Base-by-base conservation (phyloP, 164 flowering plant species). In the Nymphaea thermarum region DNA sequence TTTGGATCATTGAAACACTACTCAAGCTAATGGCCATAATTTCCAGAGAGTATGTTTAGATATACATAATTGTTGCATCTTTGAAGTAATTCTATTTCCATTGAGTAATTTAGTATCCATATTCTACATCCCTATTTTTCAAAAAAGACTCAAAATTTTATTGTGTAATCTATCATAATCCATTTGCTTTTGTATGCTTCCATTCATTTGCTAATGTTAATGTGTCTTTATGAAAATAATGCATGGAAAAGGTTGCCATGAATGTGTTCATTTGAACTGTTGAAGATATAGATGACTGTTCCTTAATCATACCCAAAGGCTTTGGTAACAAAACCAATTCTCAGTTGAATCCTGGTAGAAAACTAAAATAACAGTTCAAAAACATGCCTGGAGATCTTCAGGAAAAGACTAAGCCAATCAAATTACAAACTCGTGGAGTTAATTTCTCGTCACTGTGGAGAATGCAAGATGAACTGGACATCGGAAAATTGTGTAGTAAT, bases 381-480 rank as follows among this genome's bases (percentile, higher is more conserved):
- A 8, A 8, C 57, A 15, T 15, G 8, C 8, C 12, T 2, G 57
- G 3, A 51, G 8, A 15, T 51, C 57, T 51, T 8, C 8, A 7
- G 8, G 14, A 47, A 47, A 47, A 47, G 57, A 51, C 12, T 14
- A 5, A 47, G 12, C 55, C 55, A 47, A 47, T 47, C 7, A 47
- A 47, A 14, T 47, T 47, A 14, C 55, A 47, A 47, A 85, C 96
- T 15, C 76, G 94, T 3, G 98, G 99, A 17, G 81, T 87, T 3
- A 85, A 92, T 73, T 89, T 95, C 67, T 2, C 2, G 11, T 73
- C 90, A 44, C 78, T 95, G 41, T 87, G 91, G 93, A 63, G 81
- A 4, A 71, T 92, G 86, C 82, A 88, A 67, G 97, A 89, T 71
- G 79, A 74, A 18, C 84, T 92, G 65, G 97, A 90, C 66, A 70